Base-by-base conservation (phyloP, 768 basidiomycete species). In the Mycena venus region DNA sequence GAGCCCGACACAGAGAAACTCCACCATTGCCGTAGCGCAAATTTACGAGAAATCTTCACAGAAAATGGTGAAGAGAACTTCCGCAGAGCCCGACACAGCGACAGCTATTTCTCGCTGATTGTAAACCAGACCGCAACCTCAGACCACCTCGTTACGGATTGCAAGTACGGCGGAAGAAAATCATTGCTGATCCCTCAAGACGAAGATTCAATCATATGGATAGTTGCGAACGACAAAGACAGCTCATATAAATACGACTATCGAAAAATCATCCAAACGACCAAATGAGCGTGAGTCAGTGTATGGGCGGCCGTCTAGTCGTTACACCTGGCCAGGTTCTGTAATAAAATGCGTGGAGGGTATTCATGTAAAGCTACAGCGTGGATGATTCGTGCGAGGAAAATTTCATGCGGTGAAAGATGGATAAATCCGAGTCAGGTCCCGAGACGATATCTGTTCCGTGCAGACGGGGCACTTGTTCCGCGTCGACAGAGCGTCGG, bases 401-500 rank as follows among this genome's bases (percentile, higher is more conserved):
- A 7, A n/a, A 36, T 34, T 60, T 74, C 62, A 73, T 29, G 72
- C 61, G 6, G 63, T 70, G 36, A 78, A 77, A 25, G 78, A 77
- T 21, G 73, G 78, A 49, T 75, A 74, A 27, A 78, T 73, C 31
- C 67, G 70, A 27, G 60, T 68, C 7, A 78, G 73, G 32, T 72
- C 49, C 15, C 71, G 71, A 14, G 61, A n/a, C 23, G 59, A 53
- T 2, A 75, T 34, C 14, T 32, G 58, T 19, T 70, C 73, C 67
- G 60, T 72, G 70, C 78, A 79, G n/a, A 76, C 77, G 27, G 78
- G 75, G 67, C 77, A 79, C 56, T 72, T 74, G 32, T 53, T 71
- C 61, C 59, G 32, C 15, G 65, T 64, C 47, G 65, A 34, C 4
- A 73, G 31, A 14, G 62, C 51, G 42, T 70, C 66, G 19, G 70